Conservation (phyloP, 169 alveolate genomes). For the Plasmodium coatneyi region DNA sequence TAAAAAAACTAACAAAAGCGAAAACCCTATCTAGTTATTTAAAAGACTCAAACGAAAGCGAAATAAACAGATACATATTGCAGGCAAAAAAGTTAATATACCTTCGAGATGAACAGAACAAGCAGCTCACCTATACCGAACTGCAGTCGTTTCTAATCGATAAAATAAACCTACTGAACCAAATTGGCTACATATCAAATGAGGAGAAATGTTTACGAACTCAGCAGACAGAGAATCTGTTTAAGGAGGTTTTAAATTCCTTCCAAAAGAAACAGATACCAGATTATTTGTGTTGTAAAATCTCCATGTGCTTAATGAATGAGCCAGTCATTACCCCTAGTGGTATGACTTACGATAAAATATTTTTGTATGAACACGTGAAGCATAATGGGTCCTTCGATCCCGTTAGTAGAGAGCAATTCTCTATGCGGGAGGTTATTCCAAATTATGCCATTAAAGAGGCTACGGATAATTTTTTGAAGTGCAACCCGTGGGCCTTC, state of each 20-base stretch:
- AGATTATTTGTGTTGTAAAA: constrained; percentile 87
- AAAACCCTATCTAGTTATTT: constrained; percentile 83
- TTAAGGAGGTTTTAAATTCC: constrained; percentile 76
- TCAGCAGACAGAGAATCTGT: constrained; percentile 76
- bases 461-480: constrained; percentile 84
- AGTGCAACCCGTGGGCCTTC: constrained; percentile 76
- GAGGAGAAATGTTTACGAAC: constrained; percentile 74
- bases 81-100: constrained; percentile 81
- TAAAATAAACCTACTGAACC: constrained; percentile 60
- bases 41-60: constrained; percentile 81
- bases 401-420: constrained; percentile 85
- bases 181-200: constrained; percentile 62
- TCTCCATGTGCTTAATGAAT: constrained; percentile 90
- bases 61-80: constrained; percentile 81
- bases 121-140: constrained; percentile 70
- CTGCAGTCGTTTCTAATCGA: constrained; percentile 67
- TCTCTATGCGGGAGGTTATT: constrained; percentile 71
- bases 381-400: constrained; percentile 87
- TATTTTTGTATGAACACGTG: constrained; percentile 85
- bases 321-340: constrained; percentile 90
- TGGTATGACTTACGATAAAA: constrained; percentile 88
- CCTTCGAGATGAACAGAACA: constrained; percentile 78
- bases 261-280: constrained; percentile 83
- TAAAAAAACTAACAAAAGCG: constrained; percentile 83
- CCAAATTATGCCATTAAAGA: constrained; percentile 89